Evolutionary conservation across 768 basidiomycete species (phyloP).

Genomic region (Pulveroboletus sp.): DNA sequence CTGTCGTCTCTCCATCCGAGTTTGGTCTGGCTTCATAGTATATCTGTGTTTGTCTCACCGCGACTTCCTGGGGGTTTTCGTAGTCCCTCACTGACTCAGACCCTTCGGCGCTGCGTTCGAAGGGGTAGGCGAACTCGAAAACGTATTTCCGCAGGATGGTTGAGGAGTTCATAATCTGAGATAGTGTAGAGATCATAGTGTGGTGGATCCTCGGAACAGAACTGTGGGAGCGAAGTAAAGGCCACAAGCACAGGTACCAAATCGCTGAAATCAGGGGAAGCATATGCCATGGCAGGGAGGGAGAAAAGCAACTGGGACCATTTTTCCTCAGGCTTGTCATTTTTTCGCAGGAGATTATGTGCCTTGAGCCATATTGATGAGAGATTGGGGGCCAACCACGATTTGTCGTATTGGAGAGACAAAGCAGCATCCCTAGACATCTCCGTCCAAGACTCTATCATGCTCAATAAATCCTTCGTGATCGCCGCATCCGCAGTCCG

Average conservation of each 20-base stretch:
- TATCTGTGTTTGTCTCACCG: not conserved
- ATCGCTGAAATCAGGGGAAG: conserved; percentile 6
- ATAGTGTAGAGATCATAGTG: conserved; percentile 6
- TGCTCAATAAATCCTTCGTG: not conserved
- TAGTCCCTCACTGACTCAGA: not conserved
- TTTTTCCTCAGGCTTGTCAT: not conserved
- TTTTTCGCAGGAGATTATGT: conserved; percentile 22
- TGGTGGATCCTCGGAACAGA: conserved; percentile 13
- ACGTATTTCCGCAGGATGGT: not conserved
- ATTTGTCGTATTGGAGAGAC: conserved; percentile 18
- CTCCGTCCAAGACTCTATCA: conserved; percentile 8
- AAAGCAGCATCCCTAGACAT: not conserved
- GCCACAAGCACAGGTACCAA: conserved; percentile 30
- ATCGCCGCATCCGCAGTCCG: not conserved
- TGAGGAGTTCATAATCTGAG: conserved; percentile 7
- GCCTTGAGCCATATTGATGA: conserved; percentile 22
- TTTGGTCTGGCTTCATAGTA: not conserved
- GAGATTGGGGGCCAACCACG: conserved; percentile 24
- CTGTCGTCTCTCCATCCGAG: not conserved
- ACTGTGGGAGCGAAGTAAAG: conserved; percentile 19
- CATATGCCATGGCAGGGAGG: conserved; percentile 29
- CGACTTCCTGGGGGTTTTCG: not conserved
- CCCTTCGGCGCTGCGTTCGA: conserved; percentile 9
- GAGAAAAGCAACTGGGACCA: conserved; percentile 26
- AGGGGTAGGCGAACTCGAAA: not conserved